Conservation (phyloP, 2,329 filamentous ascomycete species). For the Biscogniauxia marginata region DNA sequence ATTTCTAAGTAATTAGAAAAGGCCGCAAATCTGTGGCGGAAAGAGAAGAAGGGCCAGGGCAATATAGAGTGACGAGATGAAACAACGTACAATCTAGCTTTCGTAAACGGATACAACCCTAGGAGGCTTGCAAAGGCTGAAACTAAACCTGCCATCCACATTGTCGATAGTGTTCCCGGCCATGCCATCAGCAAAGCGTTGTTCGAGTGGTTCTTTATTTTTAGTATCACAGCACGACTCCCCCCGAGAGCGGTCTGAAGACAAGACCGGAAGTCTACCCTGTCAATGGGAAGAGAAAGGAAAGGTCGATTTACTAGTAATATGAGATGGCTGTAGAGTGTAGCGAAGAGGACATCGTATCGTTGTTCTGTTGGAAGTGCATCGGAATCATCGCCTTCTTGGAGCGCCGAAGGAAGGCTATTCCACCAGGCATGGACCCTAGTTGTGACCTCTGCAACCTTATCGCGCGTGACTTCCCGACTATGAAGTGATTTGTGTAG, state of each 20-base stretch:
- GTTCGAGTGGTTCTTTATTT: not conserved
- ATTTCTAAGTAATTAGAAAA: not conserved
- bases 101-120: conserved; percentile 5
- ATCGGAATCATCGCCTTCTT: not conserved
- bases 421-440: conserved; percentile 12
- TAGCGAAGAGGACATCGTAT: conserved; percentile 6
- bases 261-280: conserved; percentile 9
- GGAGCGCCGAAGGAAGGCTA: conserved; percentile 6
- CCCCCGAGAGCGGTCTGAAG: conserved; percentile 7
- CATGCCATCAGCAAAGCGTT: conserved; percentile 3
- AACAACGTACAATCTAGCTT: conserved; percentile 3
- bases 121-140: conserved; percentile 8
- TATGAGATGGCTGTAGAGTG: conserved; percentile 7
- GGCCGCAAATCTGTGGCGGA: not conserved
- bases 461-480: conserved; percentile 5
- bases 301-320: conserved; percentile 11
- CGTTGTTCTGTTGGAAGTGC: not conserved
- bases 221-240: conserved; percentile 2
- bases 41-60: too few species aligned
- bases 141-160: conserved; percentile 10
- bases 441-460: conserved; percentile 8
- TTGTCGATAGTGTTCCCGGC: conserved; percentile 6
- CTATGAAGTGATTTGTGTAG: conserved; percentile 10
- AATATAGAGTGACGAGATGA: not conserved
- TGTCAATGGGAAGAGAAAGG: conserved; percentile 4